phyloP scores from a whole-genome alignment of 129 eudicot genomes.

The Escallonia herrerae region DNA sequence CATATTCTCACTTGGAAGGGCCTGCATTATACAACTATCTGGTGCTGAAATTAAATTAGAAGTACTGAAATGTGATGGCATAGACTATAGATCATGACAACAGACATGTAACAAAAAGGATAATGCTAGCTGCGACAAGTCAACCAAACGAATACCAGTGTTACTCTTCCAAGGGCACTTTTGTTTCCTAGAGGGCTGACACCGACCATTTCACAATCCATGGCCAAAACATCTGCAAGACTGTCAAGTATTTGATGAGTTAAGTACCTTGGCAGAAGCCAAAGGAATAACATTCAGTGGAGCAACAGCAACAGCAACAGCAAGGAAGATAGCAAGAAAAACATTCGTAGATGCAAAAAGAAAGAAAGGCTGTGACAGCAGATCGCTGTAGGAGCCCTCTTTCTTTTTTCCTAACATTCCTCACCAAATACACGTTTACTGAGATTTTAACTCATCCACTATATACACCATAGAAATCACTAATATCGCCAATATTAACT shows the following conservation, averaged over 20 bases:
- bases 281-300: not conserved
- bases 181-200: conserved; percentile 77
- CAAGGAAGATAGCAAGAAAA: not conserved
- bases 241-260: conserved; percentile 35
- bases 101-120: not conserved
- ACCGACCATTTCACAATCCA: conserved; percentile 99
- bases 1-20: too few relatives aligned
- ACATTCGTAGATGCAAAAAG: not conserved
- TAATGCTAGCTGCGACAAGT: not conserved
- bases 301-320: not conserved
- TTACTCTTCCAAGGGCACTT: conserved; percentile 95
- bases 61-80: too few relatives aligned
- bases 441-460: too few relatives aligned
- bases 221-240: conserved; percentile 60
- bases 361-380: not conserved
- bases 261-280: conserved; percentile 8
- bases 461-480: too few relatives aligned
- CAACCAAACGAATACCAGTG: conserved; percentile 54
- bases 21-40: too few relatives aligned
- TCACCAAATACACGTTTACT: too few relatives aligned
- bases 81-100: too few relatives aligned
- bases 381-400: not conserved
- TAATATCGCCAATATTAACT: too few relatives aligned
- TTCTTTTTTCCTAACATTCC: not conserved
- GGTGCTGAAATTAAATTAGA: too few relatives aligned